phyloP scores from a whole-genome alignment of 2,329 filamentous ascomycete genomes.

The Verticillium tricorpus region DNA sequence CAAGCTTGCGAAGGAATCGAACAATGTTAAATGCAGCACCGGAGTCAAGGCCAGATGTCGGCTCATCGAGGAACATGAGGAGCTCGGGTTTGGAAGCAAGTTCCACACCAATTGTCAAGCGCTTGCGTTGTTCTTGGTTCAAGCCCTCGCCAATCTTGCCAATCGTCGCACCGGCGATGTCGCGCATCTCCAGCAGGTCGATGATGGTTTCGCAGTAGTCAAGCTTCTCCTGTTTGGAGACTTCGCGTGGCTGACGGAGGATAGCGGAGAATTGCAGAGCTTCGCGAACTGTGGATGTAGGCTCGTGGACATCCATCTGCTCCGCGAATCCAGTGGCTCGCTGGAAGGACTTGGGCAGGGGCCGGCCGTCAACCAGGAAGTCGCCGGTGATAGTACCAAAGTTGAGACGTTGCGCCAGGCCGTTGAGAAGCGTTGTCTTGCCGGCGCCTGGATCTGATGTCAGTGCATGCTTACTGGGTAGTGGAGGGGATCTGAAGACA shows the following conservation, averaged over 20 bases:
- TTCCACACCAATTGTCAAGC: constrained; percentile 53
- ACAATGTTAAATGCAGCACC: constrained; percentile 58
- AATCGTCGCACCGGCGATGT: constrained; percentile 61
- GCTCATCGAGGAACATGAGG: constrained; percentile 62
- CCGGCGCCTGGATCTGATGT: constrained; percentile 39
- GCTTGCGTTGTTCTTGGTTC: constrained; percentile 55
- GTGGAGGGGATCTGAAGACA: background rate
- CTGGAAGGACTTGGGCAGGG: constrained; percentile 71
- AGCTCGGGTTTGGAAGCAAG: constrained; percentile 54
- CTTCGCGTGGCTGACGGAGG: constrained; percentile 55
- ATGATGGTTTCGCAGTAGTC: constrained; percentile 65
- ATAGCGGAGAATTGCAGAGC: constrained; percentile 62
- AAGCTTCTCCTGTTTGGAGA: constrained; percentile 57
- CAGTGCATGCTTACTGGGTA: constrained; percentile 10
- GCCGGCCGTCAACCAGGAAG: constrained; percentile 72
- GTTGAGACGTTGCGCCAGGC: constrained; percentile 68
- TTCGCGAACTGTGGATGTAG: constrained; percentile 62
- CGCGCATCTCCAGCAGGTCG: constrained; percentile 64
- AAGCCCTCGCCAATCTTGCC: constrained; percentile 55
- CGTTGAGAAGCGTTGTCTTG: constrained; percentile 72
- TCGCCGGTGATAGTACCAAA: constrained; percentile 74
- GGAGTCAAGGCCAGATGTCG: constrained; percentile 53
- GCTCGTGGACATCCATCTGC: constrained; percentile 64
- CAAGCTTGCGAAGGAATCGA: constrained; percentile 56
- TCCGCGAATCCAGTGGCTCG: constrained; percentile 68